These are phyloP conservation scores for Tylopilus felleus DNA, from an alignment of 768 basidiomycete genomes.

Conservation along the genomic window DNA sequence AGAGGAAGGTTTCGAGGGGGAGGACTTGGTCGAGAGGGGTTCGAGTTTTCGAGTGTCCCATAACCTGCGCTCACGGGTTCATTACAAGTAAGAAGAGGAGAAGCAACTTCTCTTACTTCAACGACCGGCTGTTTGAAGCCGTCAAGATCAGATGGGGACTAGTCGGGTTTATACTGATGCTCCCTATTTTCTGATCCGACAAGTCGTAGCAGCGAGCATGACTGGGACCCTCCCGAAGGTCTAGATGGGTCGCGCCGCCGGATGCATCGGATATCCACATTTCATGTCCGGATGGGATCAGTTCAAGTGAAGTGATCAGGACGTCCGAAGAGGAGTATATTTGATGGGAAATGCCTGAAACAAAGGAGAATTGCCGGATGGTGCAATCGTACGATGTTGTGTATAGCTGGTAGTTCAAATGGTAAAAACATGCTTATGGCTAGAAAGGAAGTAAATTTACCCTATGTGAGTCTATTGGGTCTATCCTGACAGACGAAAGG, in stretches of 20 bases:
- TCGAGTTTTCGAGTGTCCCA: conserved; percentile 77
- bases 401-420: conserved; percentile 50
- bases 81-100: background rate
- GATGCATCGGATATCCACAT: conserved; percentile 79
- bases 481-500: conserved; percentile 73
- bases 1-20: conserved; percentile 4
- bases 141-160: conserved; percentile 65
- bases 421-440: background rate
- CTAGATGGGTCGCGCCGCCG: conserved; percentile 73
- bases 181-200: conserved; percentile 73
- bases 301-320: conserved; percentile 69
- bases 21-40: conserved; percentile 35
- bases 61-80: conserved; percentile 42
- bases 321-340: conserved; percentile 55
- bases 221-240: conserved; percentile 60
- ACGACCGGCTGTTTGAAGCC: conserved; percentile 66
- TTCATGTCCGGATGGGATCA: conserved; percentile 65
- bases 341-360: conserved; percentile 67
- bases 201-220: conserved; percentile 60
- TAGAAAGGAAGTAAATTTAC: conserved; percentile 36
- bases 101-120: conserved; percentile 51
- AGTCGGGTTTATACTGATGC: conserved; percentile 73
- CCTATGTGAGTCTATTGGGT: conserved; percentile 71
- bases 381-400: conserved; percentile 83
- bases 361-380: conserved; percentile 68